Base-by-base conservation (phyloP, 2,329 filamentous ascomycete species). In the Neofusicoccum laricinum region DNA sequence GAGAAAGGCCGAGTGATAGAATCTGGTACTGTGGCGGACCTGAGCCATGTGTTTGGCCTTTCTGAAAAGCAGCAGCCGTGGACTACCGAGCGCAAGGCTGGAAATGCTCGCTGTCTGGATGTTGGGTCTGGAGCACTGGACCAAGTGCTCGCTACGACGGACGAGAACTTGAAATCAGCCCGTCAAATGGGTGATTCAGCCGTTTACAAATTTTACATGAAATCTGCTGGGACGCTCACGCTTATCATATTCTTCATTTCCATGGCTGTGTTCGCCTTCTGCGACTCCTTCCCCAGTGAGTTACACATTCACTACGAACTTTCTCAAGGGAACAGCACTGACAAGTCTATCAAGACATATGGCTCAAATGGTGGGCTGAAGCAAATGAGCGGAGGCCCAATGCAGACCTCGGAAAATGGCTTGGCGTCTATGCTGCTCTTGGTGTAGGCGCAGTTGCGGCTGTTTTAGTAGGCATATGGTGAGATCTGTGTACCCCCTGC, bases 351-450 rank as follows among this genome's bases (percentile, higher is more conserved):
- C 34, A 57, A 77, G 74, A 71, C 4, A 69, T 84, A 3, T 84
- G 82, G 82, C 74, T 84, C 6, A 78, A 82, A 64, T 79, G 80
- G 71, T 84, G 73, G 82, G 76, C 81, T 0, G 76, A 80, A 58
- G 78, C 76, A 45, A 81, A 80, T 46, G 70, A 74, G 3, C 61
- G 68, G 0, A 67, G 73, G 19, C 78, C 79, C 0, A 79, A 81
- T 48, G 64, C 71, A 61, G 68, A 69, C n/a, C 69, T 75, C 19
- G 73, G 71, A 1, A 72, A 72, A 62, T 76, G 72, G 63, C 68
- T 76, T 1, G 73, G 73, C 12, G 70, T 76, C 30, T 76, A 76
- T 51, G 69, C 68, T 2, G 69, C 71, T 63, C 68, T 75, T 45
- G 72, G 72, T 57, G 71, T 63, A 1, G 41, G 71, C 2, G 69